Conservation (phyloP, 2,329 filamentous ascomycete genomes). For the Cordyceps fumosorosea region DNA sequence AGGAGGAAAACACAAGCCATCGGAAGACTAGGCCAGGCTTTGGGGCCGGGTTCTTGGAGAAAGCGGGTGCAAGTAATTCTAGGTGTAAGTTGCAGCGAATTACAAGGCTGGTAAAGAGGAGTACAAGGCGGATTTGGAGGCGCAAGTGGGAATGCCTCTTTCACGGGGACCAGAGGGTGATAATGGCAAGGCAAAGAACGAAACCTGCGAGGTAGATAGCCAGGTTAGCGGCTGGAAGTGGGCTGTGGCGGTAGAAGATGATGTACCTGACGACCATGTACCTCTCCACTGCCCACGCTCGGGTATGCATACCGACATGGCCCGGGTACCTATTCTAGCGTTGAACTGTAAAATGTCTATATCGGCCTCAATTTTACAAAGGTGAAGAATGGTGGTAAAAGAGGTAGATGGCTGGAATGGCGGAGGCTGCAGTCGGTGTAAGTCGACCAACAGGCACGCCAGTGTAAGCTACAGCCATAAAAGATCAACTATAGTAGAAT, state of each 20-base stretch:
- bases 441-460: background rate
- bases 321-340: background rate
- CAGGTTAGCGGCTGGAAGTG: background rate
- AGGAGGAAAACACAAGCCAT: too few species aligned
- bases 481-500: background rate
- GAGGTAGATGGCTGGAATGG: background rate
- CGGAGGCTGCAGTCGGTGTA: background rate
- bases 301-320: background rate
- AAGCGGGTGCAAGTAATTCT: too few species aligned
- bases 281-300: background rate
- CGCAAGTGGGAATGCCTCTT: too few species aligned
- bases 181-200: too few species aligned
- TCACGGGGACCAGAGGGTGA: too few species aligned
- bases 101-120: too few species aligned
- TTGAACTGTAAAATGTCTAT: background rate
- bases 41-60: too few species aligned
- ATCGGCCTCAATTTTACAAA: background rate
- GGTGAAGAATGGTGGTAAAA: background rate
- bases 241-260: too few species aligned
- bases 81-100: too few species aligned
- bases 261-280: background rate
- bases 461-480: background rate
- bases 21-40: too few species aligned
- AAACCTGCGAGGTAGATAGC: too few species aligned
- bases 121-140: too few species aligned